These are phyloP conservation scores for Debaryomycetaceae sp. DNA, from an alignment of 1,139 yeast species.

Conservation along the genomic window DNA sequence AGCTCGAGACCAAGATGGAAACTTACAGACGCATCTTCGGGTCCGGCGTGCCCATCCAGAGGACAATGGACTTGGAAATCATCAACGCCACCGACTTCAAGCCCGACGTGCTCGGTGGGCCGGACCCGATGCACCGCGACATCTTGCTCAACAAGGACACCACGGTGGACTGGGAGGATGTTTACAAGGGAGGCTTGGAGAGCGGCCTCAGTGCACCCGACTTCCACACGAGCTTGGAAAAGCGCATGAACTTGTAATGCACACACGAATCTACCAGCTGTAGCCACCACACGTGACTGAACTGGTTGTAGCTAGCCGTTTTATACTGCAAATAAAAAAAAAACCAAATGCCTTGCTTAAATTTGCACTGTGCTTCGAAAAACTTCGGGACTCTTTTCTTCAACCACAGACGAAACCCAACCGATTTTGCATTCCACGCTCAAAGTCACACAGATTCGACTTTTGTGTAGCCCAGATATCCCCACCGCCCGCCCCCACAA, in stretches of 20 bases:
- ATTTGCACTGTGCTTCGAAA: too few relatives aligned
- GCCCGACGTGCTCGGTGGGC: slow-evolving; percentile 59
- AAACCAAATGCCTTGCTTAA: neutral
- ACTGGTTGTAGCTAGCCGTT: too few relatives aligned
- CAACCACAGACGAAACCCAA: slow-evolving; percentile 1
- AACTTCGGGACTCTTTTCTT: neutral
- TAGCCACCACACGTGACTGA: neutral
- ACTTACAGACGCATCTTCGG: slow-evolving; percentile 82
- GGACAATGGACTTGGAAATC: slow-evolving; percentile 79
- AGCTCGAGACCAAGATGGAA: slow-evolving; percentile 67
- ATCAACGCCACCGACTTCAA: slow-evolving; percentile 70
- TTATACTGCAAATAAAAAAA: too few relatives aligned
- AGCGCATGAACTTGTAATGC: slow-evolving; percentile 56
- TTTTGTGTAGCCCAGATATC: too few relatives aligned
- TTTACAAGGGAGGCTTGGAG: slow-evolving; percentile 58
- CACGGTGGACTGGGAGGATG: slow-evolving; percentile 88
- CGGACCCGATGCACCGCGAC: slow-evolving; percentile 63
- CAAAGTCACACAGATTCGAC: too few relatives aligned
- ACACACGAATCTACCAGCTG: slow-evolving; percentile 34
- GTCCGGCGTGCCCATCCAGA: slow-evolving; percentile 87
- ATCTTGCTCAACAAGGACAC: slow-evolving; percentile 74
- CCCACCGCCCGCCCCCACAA: slow-evolving; percentile 1
- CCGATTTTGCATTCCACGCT: too few relatives aligned
- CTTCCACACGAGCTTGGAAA: slow-evolving; percentile 72
- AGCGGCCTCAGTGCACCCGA: slow-evolving; percentile 37